Evolutionary conservation across 768 basidiomycete species (phyloP), one percentile per base, ranked within the genome.

Genomic region (Podaxis mareebaensis): DNA sequence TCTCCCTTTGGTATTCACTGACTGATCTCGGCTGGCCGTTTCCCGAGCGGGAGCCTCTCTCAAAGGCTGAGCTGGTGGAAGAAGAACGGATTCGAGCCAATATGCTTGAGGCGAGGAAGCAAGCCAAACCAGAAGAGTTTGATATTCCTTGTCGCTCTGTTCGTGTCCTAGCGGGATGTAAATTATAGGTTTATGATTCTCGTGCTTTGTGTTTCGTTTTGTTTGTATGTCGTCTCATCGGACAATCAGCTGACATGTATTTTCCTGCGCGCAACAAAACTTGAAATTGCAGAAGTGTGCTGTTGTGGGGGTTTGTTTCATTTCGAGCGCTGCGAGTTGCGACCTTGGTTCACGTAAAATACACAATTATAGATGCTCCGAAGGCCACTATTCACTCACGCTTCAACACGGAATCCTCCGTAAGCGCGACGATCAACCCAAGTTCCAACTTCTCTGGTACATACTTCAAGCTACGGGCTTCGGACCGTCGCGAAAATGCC

Each of bases 21-120:
- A 78, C 79, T 7, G 81, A 79, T 24, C 69, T 88, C 24, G 86
- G 87, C 36, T 90, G 85, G 85, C 67, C 76, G 17, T 78, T 85
- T 22, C 88, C 89, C 24, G 72, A 78, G 6, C 81, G 85, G 57
- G 88, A 89, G 57, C 84, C 87, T 8, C 73, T 90, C 53, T 82
- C 86, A 3, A 89, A 88, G 70, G 88, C 88, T 17, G 89, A 90
- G 71, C 76, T 88, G 4, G 82, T 88, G 38, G 87, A 89, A 68
- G 88, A 90, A 68, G 83, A 86, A 65, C 78, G 88, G 38, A 73
- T 86, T 44, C 82, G 86, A 64, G 82, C 83, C 28, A 84, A 82
- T 46, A 84, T 90, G 79, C 71, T 85, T 12, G 83, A 88, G 66
- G 86, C 87, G 39, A 79, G 83, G 61, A 79, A 75, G 58, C 76